phyloP scores from a whole-genome alignment of 2,329 filamentous ascomycete genomes.

The Exophiala mesophila region DNA sequence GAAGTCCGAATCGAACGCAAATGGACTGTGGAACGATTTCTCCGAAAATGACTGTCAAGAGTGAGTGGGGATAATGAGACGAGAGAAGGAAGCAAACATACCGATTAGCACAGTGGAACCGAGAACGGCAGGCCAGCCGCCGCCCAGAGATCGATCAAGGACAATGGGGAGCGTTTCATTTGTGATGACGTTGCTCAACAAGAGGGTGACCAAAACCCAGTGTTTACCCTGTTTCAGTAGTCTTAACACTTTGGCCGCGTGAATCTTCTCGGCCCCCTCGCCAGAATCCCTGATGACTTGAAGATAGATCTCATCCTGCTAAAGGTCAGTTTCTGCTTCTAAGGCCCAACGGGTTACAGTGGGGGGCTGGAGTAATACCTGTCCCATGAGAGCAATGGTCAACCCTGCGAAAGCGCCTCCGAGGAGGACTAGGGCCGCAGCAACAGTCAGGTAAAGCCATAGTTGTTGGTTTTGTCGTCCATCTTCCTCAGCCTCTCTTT shows the following conservation, averaged over 20 bases:
- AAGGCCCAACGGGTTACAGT: neutral
- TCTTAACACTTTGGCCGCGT: constrained; percentile 74
- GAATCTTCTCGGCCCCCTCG: constrained; percentile 76
- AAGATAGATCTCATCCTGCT: constrained; percentile 86
- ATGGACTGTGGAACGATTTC: constrained; percentile 94
- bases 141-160: constrained; percentile 85
- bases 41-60: constrained; percentile 79
- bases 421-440: constrained; percentile 73
- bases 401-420: constrained; percentile 93
- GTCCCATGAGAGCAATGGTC: constrained; percentile 64
- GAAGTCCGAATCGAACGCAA: constrained; percentile 91
- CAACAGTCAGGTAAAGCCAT: constrained; percentile 76
- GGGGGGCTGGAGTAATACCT: constrained; percentile 36
- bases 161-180: constrained; percentile 96
- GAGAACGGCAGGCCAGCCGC: constrained; percentile 88
- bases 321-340: constrained; percentile 3
- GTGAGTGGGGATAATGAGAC: constrained; percentile 4
- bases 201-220: constrained; percentile 92
- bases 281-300: constrained; percentile 87
- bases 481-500: constrained; percentile 41
- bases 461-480: constrained; percentile 59
- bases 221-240: constrained; percentile 87
- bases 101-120: constrained; percentile 92
- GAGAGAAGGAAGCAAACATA: constrained; percentile 42
- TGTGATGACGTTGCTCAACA: constrained; percentile 94